phyloP scores from a whole-genome alignment of 179 eudicot species.

The Silene vulgaris region DNA sequence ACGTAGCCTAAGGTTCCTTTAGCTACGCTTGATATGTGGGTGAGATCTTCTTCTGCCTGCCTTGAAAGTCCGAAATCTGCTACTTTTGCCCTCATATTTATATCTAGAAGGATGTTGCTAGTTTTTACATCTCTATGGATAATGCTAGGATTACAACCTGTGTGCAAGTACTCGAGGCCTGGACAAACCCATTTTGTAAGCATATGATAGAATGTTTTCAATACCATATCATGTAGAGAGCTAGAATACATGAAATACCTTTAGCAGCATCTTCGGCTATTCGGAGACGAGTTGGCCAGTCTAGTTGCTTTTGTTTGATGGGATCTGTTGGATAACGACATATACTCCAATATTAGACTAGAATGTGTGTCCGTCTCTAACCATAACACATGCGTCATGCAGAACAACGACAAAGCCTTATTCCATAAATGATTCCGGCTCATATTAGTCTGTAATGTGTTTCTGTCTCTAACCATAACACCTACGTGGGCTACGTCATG shows the following conservation, averaged over 20 bases:
- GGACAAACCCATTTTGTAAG: constrained; percentile 13
- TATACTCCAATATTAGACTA: too few species aligned
- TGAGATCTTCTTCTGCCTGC: constrained; percentile 82
- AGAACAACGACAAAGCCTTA: neutral
- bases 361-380: neutral
- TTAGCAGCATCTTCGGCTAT: constrained; percentile 98
- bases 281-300: constrained; percentile 82
- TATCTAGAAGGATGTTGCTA: constrained; percentile 91
- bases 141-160: constrained; percentile 93
- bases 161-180: constrained; percentile 96
- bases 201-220: constrained; percentile 4
- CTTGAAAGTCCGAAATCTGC: constrained; percentile 94
- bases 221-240: neutral
- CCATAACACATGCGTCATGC: neutral
- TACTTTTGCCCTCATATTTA: constrained; percentile 95
- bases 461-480: neutral
- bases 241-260: constrained; percentile 40
- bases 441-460: too few species aligned
- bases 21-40: constrained; percentile 85
- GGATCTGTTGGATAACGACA: constrained; percentile 45
- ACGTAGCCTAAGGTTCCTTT: constrained; percentile 90
- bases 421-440: too few species aligned
- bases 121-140: constrained; percentile 97
- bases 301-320: constrained; percentile 48
- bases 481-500: neutral